Percentiles rank a stretch among this genome's conserved stretches.
phyloP scores from a whole-genome alignment of 108 stramenopile species.

The Chaetoceros tenuissimus region DNA sequence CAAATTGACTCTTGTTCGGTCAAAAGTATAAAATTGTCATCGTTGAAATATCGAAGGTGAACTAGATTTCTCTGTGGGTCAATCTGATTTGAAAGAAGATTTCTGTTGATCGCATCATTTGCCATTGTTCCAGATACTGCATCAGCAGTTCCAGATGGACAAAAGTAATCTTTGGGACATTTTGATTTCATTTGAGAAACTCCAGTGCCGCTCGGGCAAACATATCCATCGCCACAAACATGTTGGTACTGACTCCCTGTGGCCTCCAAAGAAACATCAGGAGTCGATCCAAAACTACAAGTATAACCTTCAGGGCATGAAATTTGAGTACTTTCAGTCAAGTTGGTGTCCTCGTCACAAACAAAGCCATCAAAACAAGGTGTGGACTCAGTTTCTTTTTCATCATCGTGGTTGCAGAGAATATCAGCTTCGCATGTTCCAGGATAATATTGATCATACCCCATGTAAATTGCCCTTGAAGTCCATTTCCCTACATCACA shows the following conservation, averaged over 20 bases:
- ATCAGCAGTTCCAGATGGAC: conserved; percentile 70
- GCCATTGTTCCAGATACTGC: conserved; percentile 44
- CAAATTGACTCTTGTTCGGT: conserved; percentile 47
- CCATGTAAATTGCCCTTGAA: conserved; percentile 28
- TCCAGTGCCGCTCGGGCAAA: conserved; percentile 60
- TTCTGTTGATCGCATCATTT: conserved; percentile 57
- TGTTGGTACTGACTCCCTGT: conserved; percentile 46
- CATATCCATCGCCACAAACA: conserved; percentile 60
- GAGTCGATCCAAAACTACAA: conserved; percentile 81
- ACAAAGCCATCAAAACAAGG: conserved; percentile 73
- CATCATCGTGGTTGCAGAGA: conserved; percentile 43
- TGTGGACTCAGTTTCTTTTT: conserved; percentile 35
- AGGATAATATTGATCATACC: conserved; percentile 60
- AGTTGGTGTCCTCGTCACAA: conserved; percentile 62
- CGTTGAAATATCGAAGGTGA: conserved; percentile 41
- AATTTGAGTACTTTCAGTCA: conserved; percentile 24
- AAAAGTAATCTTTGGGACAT: conserved; percentile 63
- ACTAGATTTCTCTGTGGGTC: conserved; percentile 20
- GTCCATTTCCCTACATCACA: conserved; percentile 16
- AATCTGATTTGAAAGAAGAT: conserved; percentile 9
- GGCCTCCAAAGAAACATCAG: conserved; percentile 51
- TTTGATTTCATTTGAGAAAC: conserved; percentile 23
- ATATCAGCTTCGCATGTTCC: conserved; percentile 88
- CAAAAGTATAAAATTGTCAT: conserved; percentile 32
- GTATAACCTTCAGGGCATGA: conserved; percentile 65